Evolutionary conservation across 192 early-diverging fungal genomes (phyloP), one percentile per base, ranked within the genome.

Genomic region (Mortierella claussenii): DNA sequence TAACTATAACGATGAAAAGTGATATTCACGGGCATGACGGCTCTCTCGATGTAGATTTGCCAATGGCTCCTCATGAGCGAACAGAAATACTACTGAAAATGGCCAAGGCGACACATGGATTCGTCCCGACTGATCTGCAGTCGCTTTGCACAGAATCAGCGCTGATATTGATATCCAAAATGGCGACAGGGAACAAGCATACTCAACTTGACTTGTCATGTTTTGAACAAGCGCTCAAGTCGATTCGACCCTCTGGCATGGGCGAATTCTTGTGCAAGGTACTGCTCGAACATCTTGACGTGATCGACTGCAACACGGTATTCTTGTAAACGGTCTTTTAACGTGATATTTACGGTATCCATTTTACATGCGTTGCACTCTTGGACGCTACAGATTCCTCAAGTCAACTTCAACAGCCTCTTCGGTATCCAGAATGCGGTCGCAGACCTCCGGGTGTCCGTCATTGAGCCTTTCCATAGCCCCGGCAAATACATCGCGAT

Each of bases 91-190:
- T 92, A 8, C 20, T 24, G 7, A 33, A 70, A 26, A 68, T 90
- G 9, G 81, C 87, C 23, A 76, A 76, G 32, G 67, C 66, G 3
- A 87, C 91, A 1, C 90, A 93, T 68, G 93, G 95, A n/a, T 93
- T 92, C 73, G 91, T 92, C 0, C 87, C 91, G 1, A 87, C 91
- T 13, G 95, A 96, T 79, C 76, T 96, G 55, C 86, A 91, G 79
- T 89, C 81, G 31, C 57, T 93, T 30, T 93, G 84, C 65, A 63
- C 74, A 62, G 76, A 82, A 33, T 89, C 80, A 17, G 82, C 80
- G 37, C 69, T 78, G 60, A 53, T 47, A 32, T 43, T 85, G 33
- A 73, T 91, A 54, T 76, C 47, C 68, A 56, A 21, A 49, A 82
- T 60, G 69, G 65, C 53, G 17, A 76, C 55, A 11, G 80, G 79